Base-by-base conservation (phyloP, 345 rosid species). In the Eucalyptus regnans region DNA sequence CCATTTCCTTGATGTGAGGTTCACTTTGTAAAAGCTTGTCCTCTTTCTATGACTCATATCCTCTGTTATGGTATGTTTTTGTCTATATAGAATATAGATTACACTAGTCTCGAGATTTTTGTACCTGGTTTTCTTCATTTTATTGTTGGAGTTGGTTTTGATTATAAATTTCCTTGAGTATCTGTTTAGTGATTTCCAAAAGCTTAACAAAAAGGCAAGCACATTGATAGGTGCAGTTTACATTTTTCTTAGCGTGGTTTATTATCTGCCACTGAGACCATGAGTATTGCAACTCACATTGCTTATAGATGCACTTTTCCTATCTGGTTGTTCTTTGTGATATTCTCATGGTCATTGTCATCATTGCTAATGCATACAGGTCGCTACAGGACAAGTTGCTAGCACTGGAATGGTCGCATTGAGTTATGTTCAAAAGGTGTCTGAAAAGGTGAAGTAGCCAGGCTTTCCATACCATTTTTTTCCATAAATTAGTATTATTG, bases 351-450 rank as follows among this genome's bases (percentile, higher is more conserved):
- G 20, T 90, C 44, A n/a, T 52, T n/a, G 87, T 25, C 52, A 29
- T 33, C 4, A 5, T 66, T 89, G 81, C 87, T 87, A 48, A 49
- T 89, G 17, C 87, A 76, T 89, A n/a, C 92, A 98, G 99, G 96
- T 98, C 87, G 96, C 96, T n/a, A 94, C 98, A 12, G 98, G 94
- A 76, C 99, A 98, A 94, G 95, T 95, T 94, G 99, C 99, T 87
- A 96, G 98, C 94, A 98, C 99, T 43, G 99, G 99, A 76, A 92
- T 93, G 93, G 91, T 95, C 52, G 93, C 94, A 88, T 89, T 98
- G 93, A 96, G 99, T 93, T 98, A 98, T 89, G 98, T 98, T 90
- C 99, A 98, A 95, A 98, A 98, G 94, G 92, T 97, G 81, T 97
- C 99, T 46, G 98, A 98, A 80, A 98, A 98, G 99, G 99, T 98